Percentiles rank a stretch among this genome's conserved stretches.
phyloP scores from a whole-genome alignment of 2,329 filamentous ascomycete species.

The Phyllosticta citrichinensis region DNA sequence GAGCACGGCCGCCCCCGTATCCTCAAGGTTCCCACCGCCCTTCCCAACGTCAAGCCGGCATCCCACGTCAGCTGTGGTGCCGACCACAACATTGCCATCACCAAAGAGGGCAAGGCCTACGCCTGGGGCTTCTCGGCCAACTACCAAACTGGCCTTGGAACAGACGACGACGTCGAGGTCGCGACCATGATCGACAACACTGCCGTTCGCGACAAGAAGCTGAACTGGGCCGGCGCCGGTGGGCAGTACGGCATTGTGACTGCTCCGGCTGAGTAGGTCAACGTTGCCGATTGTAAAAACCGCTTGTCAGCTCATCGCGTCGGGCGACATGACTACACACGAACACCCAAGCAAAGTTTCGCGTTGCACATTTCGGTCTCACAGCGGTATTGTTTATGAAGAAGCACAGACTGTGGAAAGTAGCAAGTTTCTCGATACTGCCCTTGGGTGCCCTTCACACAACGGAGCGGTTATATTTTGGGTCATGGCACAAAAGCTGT shows the following conservation, averaged over 20 bases:
- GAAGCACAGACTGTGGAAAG: background rate
- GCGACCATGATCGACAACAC: slow-evolving; percentile 79
- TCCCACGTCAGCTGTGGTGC: slow-evolving; percentile 52
- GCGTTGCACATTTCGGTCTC: background rate
- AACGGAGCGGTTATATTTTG: background rate
- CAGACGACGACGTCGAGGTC: slow-evolving; percentile 65
- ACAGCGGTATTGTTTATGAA: background rate
- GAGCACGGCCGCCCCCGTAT: slow-evolving; percentile 59
- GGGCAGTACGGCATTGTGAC: slow-evolving; percentile 70
- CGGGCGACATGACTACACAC: background rate
- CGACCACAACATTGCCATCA: slow-evolving; percentile 65
- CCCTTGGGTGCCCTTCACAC: background rate
- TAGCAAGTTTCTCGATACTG: background rate
- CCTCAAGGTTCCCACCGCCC: slow-evolving; percentile 52
- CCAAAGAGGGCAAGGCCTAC: slow-evolving; percentile 58
- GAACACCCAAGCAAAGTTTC: background rate
- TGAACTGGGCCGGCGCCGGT: slow-evolving; percentile 74
- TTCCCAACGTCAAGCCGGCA: slow-evolving; percentile 44
- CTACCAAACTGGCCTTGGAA: slow-evolving; percentile 71
- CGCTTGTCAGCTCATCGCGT: background rate
- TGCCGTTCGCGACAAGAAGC: slow-evolving; percentile 62
- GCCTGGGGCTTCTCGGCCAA: slow-evolving; percentile 74
- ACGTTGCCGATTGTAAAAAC: background rate
- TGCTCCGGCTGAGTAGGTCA: slow-evolving; percentile 20
- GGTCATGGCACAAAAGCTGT: background rate